Evolutionary conservation across 2,329 filamentous ascomycete genomes (phyloP), one percentile per base, ranked within the genome.

Genomic region (Cladosporium colombiae): DNA sequence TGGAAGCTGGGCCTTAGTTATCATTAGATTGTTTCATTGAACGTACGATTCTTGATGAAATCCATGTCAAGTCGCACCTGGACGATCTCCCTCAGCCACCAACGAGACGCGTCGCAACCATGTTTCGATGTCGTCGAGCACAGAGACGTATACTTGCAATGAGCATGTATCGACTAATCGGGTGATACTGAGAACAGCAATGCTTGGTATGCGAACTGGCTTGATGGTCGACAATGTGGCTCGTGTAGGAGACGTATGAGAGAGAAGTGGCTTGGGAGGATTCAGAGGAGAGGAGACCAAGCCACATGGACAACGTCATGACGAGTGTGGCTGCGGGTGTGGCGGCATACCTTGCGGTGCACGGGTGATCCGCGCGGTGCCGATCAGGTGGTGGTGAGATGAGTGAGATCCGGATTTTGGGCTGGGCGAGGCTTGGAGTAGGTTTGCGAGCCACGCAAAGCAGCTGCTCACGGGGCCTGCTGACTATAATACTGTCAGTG

Each of bases 401-500:
- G 27, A 29, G 40, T 46, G 40, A 46, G 40, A 46, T 21, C 40
- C 40, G 40, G 40, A 46, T 46, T 46, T 21, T 46, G 40, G 52
- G 52, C 52, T 55, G 52, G 52, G 52, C 52, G 52, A 55, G 52
- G 27, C 52, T 55, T 21, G 52, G 52, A 31, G 52, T 55, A 55
- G 52, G 27, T 31, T 55, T 18, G 5, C 18, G 29, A 55, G 52
- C 27, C 52, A 23, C 52, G 25, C 52, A 33, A 46, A 21, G n/a
- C n/a, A 46, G 40, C 40, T 10, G 40, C 37, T 46, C 40, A 46
- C 40, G 40, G n/a, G 37, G n/a, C n/a, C 40, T 21, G n/a, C 40
- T 55, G 27, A 33, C 52, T 55, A 31, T n/a, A 4, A 53, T 33
- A 23, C 10, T 44, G 18, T 3, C n/a, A 21, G 40, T 46, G 40